Base-by-base conservation (phyloP, 495 filamentous ascomycete species). In the Tuber calosporum region DNA sequence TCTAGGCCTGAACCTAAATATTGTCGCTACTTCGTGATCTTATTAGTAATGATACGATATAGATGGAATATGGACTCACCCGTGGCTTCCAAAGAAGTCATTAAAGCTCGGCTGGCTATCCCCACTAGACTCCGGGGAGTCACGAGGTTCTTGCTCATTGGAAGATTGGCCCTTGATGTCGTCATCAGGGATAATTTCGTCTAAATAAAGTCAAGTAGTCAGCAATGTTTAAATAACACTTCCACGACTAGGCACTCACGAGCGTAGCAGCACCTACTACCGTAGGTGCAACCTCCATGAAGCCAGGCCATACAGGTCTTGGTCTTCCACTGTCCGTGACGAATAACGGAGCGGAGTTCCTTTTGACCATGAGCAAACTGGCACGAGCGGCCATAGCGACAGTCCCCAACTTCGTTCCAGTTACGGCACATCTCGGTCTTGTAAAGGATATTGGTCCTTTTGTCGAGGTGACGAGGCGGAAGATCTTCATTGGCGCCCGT, bases 351-450 rank as follows among this genome's bases (percentile, higher is more conserved):
- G 48, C 79, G 79, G 22, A 81, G 72, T 67, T 81, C 79, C 48
- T 79, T 74, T 37, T 72, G 73, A 17, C 79, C 79, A 39, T 81
- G 79, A 40, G 79, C 79, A 42, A 81, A 81, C 37, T 81, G 79
- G 66, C 79, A 81, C 41, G 79, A 79, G 11, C 75, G 73, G 5
- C 79, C 79, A 58, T 81, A 81, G n/a, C 76, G 76, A 34, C 79
- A 81, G 62, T 81, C 73, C 22, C 79, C 79, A 15, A 74, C 71
- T 53, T 81, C 79, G 62, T 72, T 74, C 76, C 76, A 81, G 72
- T 81, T 81, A 20, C 74, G 70, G 39, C 79, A 81, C 73, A 81
- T 79, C 40, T 82, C 80, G 0, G 80, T 82, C 38, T 82, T 82
- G 53, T 82, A 82, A 43, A 82, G 75, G 19, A 71, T 72, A 41